These are phyloP conservation scores for Adiantum capillusveneris DNA, from an alignment of 75 land plant genomes.

Conservation along the genomic window DNA sequence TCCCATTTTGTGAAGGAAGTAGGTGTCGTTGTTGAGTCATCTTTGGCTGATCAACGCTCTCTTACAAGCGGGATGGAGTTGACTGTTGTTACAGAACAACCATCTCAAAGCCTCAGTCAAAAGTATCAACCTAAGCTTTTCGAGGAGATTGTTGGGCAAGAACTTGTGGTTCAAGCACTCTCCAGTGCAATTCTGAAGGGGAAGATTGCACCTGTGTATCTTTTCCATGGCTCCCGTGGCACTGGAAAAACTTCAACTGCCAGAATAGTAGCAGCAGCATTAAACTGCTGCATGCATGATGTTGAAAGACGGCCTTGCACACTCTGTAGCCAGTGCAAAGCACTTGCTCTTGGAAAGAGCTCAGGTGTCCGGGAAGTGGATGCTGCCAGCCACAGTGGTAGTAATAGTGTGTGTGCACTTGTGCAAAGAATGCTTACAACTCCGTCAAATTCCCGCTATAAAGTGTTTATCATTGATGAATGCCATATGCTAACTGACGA, in stretches of 20 bases:
- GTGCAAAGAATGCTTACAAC: slow-evolving; percentile 3
- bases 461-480: slow-evolving; percentile 34
- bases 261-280: slow-evolving; percentile 22
- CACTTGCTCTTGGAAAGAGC: neutral
- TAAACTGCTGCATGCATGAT: slow-evolving; percentile 14
- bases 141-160: slow-evolving; percentile 30
- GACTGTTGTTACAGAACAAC: too few relatives aligned
- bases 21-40: too few relatives aligned
- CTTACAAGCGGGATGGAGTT: too few relatives aligned
- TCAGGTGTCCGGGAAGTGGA: too few relatives aligned
- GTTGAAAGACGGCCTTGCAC: slow-evolving; percentile 18
- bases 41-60: too few relatives aligned
- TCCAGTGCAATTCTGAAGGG: slow-evolving; percentile 20
- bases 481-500: slow-evolving; percentile 27
- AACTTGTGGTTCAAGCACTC: slow-evolving; percentile 30
- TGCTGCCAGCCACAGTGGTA: too few relatives aligned
- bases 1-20: too few relatives aligned
- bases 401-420: neutral
- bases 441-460: slow-evolving; percentile 12
- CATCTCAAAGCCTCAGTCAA: slow-evolving; percentile 16
- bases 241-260: slow-evolving; percentile 41
- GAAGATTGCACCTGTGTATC: slow-evolving; percentile 32
- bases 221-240: slow-evolving; percentile 40
- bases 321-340: slow-evolving; percentile 19
- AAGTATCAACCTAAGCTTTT: slow-evolving; percentile 34